Percentiles rank a stretch among this genome's conserved stretches.
Evolutionary conservation across 1,284 basidiomycete species (phyloP).

Genomic region (Ustilago bromivora): DNA sequence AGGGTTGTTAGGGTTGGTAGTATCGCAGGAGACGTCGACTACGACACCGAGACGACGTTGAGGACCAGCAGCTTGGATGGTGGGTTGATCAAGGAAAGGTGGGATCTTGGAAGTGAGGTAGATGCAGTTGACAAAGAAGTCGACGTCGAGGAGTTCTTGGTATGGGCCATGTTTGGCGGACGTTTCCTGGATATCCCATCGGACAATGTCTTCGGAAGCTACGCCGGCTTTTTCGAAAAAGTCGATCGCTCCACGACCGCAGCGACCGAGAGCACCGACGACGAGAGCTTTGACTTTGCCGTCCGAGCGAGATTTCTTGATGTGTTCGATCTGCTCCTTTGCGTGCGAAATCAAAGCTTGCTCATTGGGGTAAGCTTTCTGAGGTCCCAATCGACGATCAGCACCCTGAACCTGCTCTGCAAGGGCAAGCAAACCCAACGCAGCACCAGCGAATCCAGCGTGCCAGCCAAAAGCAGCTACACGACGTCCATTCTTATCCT

Average conservation of each 20-base stretch:
- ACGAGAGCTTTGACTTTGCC: slow-evolving; percentile 85
- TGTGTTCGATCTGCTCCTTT: slow-evolving; percentile 75
- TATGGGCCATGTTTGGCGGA: slow-evolving; percentile 93
- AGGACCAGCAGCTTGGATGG: slow-evolving; percentile 80
- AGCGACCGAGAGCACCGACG: slow-evolving; percentile 94
- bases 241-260: slow-evolving; percentile 95
- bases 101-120: slow-evolving; percentile 92
- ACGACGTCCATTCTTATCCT: slow-evolving; percentile 83
- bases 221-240: slow-evolving; percentile 93
- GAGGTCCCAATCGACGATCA: slow-evolving; percentile 72
- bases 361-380: slow-evolving; percentile 82
- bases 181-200: slow-evolving; percentile 98
- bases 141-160: slow-evolving; percentile 93
- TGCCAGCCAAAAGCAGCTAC: slow-evolving; percentile 99
- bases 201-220: slow-evolving; percentile 82
- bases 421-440: slow-evolving; percentile 87
- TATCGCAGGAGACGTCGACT: slow-evolving; percentile 99
- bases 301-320: slow-evolving; percentile 74
- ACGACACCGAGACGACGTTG: slow-evolving; percentile 82
- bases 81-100: slow-evolving; percentile 83
- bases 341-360: slow-evolving; percentile 64
- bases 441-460: slow-evolving; percentile 97
- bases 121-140: slow-evolving; percentile 99
- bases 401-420: slow-evolving; percentile 71
- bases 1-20: slow-evolving; percentile 98